Percentiles rank a stretch among this genome's conserved stretches.
phyloP scores from a whole-genome alignment of 805 yeast genomes.

The Candida corydali region DNA sequence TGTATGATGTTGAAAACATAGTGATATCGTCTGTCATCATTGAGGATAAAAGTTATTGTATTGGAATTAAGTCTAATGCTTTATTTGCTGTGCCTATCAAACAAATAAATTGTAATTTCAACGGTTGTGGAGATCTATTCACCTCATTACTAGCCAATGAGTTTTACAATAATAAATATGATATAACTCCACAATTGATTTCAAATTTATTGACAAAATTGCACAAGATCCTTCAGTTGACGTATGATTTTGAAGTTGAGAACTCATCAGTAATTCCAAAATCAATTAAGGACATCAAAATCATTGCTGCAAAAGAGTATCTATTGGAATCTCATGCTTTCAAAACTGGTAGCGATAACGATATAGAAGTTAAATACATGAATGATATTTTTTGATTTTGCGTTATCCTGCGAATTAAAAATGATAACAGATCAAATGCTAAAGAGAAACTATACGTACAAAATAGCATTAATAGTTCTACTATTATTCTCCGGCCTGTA shows the following conservation, averaged over 20 bases:
- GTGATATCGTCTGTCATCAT: slow-evolving; percentile 57
- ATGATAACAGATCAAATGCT: no score
- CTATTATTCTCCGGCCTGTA: no score
- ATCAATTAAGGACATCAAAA: slow-evolving; percentile 29
- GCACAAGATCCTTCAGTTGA: slow-evolving; percentile 23
- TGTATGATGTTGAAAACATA: slow-evolving; percentile 45
- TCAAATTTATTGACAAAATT: slow-evolving; percentile 24
- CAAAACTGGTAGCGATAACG: neutral
- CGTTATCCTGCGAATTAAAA: no score
- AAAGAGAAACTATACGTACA: no score
- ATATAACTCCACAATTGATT: slow-evolving; percentile 23
- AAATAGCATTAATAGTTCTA: no score
- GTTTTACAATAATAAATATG: slow-evolving; percentile 24
- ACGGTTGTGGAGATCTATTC: slow-evolving; percentile 75
- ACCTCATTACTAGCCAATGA: slow-evolving; percentile 56
- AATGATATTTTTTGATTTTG: no score
- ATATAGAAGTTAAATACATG: no score
- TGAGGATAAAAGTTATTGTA: slow-evolving; percentile 30
- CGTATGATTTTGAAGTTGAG: slow-evolving; percentile 21
- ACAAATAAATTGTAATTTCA: slow-evolving; percentile 55
- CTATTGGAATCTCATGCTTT: slow-evolving; percentile 15
- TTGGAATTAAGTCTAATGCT: slow-evolving; percentile 27
- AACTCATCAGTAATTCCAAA: slow-evolving; percentile 7
- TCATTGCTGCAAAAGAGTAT: slow-evolving; percentile 31
- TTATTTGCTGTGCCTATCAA: slow-evolving; percentile 39